Conservation (phyloP, 2,329 filamentous ascomycete species). For the Xylariales sp. region DNA sequence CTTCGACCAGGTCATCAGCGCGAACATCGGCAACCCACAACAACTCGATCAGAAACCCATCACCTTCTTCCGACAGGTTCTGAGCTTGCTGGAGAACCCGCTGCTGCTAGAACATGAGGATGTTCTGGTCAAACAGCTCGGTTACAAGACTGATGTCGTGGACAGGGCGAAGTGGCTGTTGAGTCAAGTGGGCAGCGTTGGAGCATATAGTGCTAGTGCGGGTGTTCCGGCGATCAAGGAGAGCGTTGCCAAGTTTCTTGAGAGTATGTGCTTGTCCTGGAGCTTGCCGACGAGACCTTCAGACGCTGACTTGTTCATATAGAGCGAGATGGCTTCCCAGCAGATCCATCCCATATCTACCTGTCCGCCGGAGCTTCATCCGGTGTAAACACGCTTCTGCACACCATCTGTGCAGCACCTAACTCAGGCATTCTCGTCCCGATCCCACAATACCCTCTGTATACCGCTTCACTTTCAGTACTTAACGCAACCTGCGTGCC, state of each 20-base stretch:
- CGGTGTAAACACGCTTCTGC: constrained; percentile 88
- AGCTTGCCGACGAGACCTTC: too few relatives aligned
- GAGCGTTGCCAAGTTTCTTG: constrained; percentile 88
- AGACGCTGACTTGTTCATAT: too few relatives aligned
- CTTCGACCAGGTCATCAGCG: constrained; percentile 87
- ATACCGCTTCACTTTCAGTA: constrained; percentile 85
- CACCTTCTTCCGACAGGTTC: constrained; percentile 97
- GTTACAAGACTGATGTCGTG: constrained; percentile 87
- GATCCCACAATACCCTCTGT: constrained; percentile 96
- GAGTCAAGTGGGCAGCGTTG: constrained; percentile 81
- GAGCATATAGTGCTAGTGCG: constrained; percentile 92
- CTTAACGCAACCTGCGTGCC: constrained; percentile 84
- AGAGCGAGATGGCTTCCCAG: constrained; percentile 84
- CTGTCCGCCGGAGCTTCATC: constrained; percentile 88
- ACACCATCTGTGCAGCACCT: constrained; percentile 76
- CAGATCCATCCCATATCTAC: constrained; percentile 78
- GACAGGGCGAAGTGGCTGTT: constrained; percentile 77
- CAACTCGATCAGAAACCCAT: constrained; percentile 99
- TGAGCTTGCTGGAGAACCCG: constrained; percentile 90
- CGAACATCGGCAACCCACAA: constrained; percentile 98
- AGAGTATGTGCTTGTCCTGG: constrained; percentile 51
- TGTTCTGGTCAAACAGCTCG: constrained; percentile 68
- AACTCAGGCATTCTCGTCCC: constrained; percentile 84
- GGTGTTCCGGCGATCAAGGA: constrained; percentile 82
- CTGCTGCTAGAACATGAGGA: constrained; percentile 76